Base-by-base conservation (phyloP, 345 rosid species). In the Zanthoxylum bungeanum region DNA sequence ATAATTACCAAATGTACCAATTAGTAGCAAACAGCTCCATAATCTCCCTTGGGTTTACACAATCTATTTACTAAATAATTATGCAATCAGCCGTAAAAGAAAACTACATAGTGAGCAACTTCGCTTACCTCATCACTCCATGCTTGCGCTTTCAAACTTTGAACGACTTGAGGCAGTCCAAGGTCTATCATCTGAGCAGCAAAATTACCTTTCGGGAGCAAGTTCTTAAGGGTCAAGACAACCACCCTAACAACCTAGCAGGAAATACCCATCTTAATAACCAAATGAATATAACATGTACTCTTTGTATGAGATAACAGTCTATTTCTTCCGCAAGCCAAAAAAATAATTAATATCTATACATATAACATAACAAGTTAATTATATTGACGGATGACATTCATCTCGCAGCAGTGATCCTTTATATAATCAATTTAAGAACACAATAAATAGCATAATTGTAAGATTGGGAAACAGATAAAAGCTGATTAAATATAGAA, bases 121-220 rank as follows among this genome's bases (percentile, higher is more conserved):
- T 50, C 60, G 76, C 79, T 88, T 76, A 90, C 98, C 95, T 94
- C 98, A 62, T 94, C 98, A 80, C 93, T 92, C 98, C 98, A 94
- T 65, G 98, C 97, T 79, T 94, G 98, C 9, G 97, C 72, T 82
- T 92, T 92, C 70, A 94, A 84, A 84, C 86, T 90, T 79, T 90
- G 92, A 73, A 94, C 92, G 73, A 89, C 76, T 78, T 94, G 98
- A 61, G 90, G 97, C 76, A 94, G 85, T 59, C 98, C 97, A 76
- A 92, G 91, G 76, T 92, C 98, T 68, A 94, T 96, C 98, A 94
- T 94, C 81, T 84, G 97, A 70, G 95, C 93, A 79, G 96, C 98
- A 82, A 92, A 89, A 64, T 89, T 82, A 68, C 87, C 98, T 85
- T 85, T 90, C 25, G 91, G 85, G 57, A 92, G 87, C 88, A 94